Evolutionary conservation across 306 rosid genomes (phyloP), one percentile per base, ranked within the genome.

Genomic region (Pterocarpus macrocarpus): DNA sequence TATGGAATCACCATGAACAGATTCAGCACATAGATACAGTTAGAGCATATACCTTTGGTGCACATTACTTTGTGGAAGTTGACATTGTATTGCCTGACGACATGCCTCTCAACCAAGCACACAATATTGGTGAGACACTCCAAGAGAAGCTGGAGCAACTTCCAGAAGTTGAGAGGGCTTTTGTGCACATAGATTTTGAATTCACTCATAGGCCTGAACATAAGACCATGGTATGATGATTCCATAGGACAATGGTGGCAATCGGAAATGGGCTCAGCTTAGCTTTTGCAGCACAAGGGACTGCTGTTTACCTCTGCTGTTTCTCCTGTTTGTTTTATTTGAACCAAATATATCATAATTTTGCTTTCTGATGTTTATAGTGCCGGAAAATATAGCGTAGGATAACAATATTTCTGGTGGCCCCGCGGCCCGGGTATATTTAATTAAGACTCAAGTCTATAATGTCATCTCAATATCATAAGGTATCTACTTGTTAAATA

Each of bases 111-210:
- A 57, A 84, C 50, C 67, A 83, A 82, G 96, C 97, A 11, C 97
- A 93, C 81, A 87, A 93, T 65, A 93, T 93, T 50, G 97, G 94
- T 0, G 97, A 93, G 88, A 83, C 86, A 30, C 93, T 93, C 22
- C 97, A 93, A 77, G 94, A 77, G 79, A 91, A 93, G 77, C 80
- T 93, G 1, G 97, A 93, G 83, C 93, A 86, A 28, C 90, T 91
- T 70, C 90, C 91, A 11, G 94, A 91, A n/a, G 97, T 93, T 17
- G 97, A 93, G 70, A 82, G 94, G 67, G 97, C 97, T 66, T 93
- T 93, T 49, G 97, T 93, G 64, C 97, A 93, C 69, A 81, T 86
- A 4, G 97, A 93, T 86, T 93, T 90, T 61, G 97, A 93, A 83
- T 91, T 71, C 55, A 80, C 91, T 83, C 97, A 93, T 68, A 80